Evolutionary conservation across 2,329 filamentous ascomycete genomes (phyloP).

Genomic region (Ustulina deusta): DNA sequence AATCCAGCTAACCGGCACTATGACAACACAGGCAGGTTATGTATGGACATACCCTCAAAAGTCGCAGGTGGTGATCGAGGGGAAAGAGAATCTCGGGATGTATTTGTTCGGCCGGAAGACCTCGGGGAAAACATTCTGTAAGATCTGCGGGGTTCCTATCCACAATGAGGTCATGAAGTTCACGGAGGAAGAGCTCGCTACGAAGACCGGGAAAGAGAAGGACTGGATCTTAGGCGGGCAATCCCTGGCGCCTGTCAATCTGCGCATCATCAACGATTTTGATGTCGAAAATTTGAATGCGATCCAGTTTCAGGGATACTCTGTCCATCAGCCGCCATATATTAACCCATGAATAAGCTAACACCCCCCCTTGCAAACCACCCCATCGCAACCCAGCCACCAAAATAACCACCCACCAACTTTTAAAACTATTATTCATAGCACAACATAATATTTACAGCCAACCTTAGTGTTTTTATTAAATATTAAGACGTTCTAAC

Average conservation of each 20-base stretch:
- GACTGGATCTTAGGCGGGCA: background rate
- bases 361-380: no score
- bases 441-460: no score
- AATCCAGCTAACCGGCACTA: background rate
- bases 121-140: background rate
- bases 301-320: background rate
- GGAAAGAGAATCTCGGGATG: background rate
- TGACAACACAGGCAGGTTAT: slow-evolving; percentile 8
- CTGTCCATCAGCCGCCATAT: background rate
- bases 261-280: background rate
- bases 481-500: no score
- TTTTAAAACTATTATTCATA: no score
- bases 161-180: background rate
- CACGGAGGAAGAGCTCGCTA: slow-evolving; percentile 6
- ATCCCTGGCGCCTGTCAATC: background rate
- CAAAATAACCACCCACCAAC: no score
- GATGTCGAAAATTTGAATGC: slow-evolving; percentile 6
- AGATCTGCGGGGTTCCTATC: slow-evolving; percentile 4
- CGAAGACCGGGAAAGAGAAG: background rate
- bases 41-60: slow-evolving; percentile 7
- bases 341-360: slow-evolving; percentile 1
- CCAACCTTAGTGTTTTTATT: no score
- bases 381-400: no score
- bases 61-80: slow-evolving; percentile 4
- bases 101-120: background rate